Base-by-base conservation (phyloP, 352 stramenopile genomes). In the Phytophthora kernoviae region DNA sequence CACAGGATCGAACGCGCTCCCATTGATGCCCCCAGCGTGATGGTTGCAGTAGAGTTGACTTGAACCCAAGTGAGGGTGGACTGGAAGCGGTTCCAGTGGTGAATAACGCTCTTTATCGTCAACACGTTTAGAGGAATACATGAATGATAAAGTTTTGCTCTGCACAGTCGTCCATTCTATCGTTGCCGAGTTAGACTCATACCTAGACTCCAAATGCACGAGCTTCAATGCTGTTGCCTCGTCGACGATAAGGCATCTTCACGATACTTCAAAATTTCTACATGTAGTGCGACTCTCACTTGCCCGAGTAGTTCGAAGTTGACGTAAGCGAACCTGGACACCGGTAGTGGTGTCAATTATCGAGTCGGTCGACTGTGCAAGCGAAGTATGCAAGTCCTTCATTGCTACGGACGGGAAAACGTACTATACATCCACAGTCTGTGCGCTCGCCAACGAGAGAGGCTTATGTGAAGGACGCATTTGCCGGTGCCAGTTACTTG, bases 271-370 rank as follows among this genome's bases (percentile, higher is more conserved):
- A 30, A 30, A 30, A n/a, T n/a, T n/a, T n/a, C n/a, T n/a, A n/a
- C n/a, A n/a, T n/a, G n/a, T n/a, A n/a, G n/a, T n/a, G n/a, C n/a
- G n/a, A n/a, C n/a, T n/a, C n/a, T n/a, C n/a, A n/a, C n/a, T n/a
- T n/a, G n/a, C n/a, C n/a, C n/a, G n/a, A n/a, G n/a, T n/a, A n/a
- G n/a, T n/a, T n/a, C n/a, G n/a, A n/a, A n/a, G n/a, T n/a, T n/a
- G n/a, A n/a, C n/a, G n/a, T n/a, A n/a, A n/a, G n/a, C n/a, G n/a
- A n/a, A n/a, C 62, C 9, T 55, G 55, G n/a, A 65, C 48, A 48
- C 62, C 62, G 1, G 10, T 70, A 22, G 42, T 61, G 36, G 43
- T 66, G 18, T 62, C 55, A 1, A 32, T 66, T 20, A 17, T 58
- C 7, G 22, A 48, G 6, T 66, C 49, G 5, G 18, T 44, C 39